Base-by-base conservation (phyloP, 2,329 filamentous ascomycete species). In the Pseudogymnoascus sp. region DNA sequence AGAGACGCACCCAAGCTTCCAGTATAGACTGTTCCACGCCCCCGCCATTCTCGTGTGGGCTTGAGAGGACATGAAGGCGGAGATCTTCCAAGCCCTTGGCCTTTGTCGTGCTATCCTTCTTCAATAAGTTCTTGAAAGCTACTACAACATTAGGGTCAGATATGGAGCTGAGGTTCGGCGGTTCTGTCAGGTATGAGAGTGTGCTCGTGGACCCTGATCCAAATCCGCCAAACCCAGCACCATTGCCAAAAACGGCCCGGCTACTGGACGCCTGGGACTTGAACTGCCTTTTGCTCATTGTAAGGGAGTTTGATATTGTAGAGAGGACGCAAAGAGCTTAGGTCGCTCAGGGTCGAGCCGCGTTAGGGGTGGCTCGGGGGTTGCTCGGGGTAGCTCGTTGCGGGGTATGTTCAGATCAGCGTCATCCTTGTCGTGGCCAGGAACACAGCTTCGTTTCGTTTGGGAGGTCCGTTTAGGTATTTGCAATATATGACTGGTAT, bases 101-200 rank as follows among this genome's bases (percentile, higher is more conserved):
- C 73, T 96, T 96, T 38, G 94, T 99, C 9, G 86, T 96, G 70
- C 87, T 88, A 77, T 97, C 93, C 76, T 94, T 96, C 77, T 97
- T 99, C 59, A 87, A 82, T 3, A 97, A 77, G 68, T 95, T 96
- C 75, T 97, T 96, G 77, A 97, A 91, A n/a, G 87, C 85, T 12
- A 97, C 92, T 38, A 93, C 85, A 38, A 93, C 80, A 70, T 94
- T 89, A 6, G 92, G 83, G 68, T 96, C 87, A 48, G 86, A 88
- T 64, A 99, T 85, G 44, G 78, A 78, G 35, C 86, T 85, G 67
- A 96, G 84, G 70, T 96, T 89, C 58, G 90, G 90, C 8, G 91
- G 90, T 70, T 96, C 92, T 61, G 89, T 81, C 60, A 97, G 84
- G 76, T 96, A 97, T 48, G 92, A 96, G 39, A 99, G 81, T 5